Base-by-base conservation (phyloP, 2,329 filamentous ascomycete genomes). In the Fusarium sp. region DNA sequence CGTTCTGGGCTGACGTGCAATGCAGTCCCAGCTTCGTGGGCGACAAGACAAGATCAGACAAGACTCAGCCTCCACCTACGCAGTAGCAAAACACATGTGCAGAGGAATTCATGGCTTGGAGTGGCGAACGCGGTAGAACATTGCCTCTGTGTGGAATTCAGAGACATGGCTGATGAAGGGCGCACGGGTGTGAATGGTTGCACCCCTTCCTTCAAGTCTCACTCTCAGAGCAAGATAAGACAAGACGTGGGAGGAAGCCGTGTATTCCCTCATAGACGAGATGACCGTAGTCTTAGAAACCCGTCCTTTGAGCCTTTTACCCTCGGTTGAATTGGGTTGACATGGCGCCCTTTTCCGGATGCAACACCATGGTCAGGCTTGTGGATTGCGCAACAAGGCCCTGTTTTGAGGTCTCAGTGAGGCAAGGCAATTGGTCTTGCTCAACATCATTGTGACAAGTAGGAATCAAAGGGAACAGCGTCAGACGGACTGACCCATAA, bases 81-180 rank as follows among this genome's bases (percentile, higher is more conserved):
- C 48, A 68, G 48, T 58, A 49, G n/a, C 18, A 43, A 41, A 51
- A 21, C 25, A 21, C 31, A 51, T 42, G 45, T 41, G 29, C 36
- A 52, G 35, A 61, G 64, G 65, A 68, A 67, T 69, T 50, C 42
- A 66, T 56, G 65, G 59, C 58, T 52, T 68, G 41, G 23, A 40
- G 60, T 51, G 57, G 47, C 46, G 61, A 59, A 58, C 51, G 36
- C 41, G 29, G 45, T 69, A 56, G 50, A 68, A 61, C 50, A 51
- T 64, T 45, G 63, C 15, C 39, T 58, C 27, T 59, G 46, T 46
- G 31, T 60, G 43, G 29, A 37, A 13, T 31, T 55, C n/a, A 62
- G 64, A 65, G 65, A 68, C 62, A 69, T 57, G 62, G 53, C 64
- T 42, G n/a, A 35, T 27, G 29, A 56, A 42, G 21, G 48, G 47